phyloP scores from a whole-genome alignment of 2,329 filamentous ascomycete genomes.

The Colletotrichum chlorophyti region DNA sequence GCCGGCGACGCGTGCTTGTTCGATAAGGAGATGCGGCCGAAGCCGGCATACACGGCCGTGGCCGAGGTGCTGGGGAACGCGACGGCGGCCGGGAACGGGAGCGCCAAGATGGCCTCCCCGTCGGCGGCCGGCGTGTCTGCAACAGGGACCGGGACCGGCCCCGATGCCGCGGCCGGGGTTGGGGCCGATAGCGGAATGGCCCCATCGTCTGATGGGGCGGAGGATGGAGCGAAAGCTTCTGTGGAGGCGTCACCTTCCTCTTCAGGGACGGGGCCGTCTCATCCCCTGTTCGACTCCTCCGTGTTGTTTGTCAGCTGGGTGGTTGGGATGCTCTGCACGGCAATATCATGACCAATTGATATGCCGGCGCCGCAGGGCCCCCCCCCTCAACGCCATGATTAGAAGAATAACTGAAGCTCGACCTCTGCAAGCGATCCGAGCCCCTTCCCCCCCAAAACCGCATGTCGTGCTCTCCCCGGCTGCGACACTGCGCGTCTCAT shows the following conservation, averaged over 20 bases:
- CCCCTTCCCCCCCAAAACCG: no score
- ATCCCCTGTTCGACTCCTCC: neutral
- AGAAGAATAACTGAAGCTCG: no score
- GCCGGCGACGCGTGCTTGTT: constrained; percentile 46
- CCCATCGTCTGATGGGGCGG: neutral
- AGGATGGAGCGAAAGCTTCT: neutral
- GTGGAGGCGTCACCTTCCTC: constrained; percentile 7
- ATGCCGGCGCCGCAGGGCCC: no score
- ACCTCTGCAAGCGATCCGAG: no score
- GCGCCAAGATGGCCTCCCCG: neutral
- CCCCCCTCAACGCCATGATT: no score
- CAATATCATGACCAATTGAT: neutral
- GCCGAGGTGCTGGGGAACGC: constrained; percentile 39
- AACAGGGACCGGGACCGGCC: neutral
- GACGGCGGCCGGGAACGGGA: constrained; percentile 14
- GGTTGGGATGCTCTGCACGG: neutral
- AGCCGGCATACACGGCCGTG: constrained; percentile 48
- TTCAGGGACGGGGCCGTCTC: neutral
- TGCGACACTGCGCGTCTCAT: constrained; percentile 19
- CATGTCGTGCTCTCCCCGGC: neutral
- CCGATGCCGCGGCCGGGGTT: neutral
- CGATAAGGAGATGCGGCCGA: constrained; percentile 43
- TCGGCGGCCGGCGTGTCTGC: neutral
- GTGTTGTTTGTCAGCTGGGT: neutral
- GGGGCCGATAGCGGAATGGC: neutral